Percentiles rank a stretch among this genome's conserved stretches.
These are phyloP conservation scores for Styphnolobium japonicum DNA, from an alignment of 306 rosid genomes.

Conservation along the genomic window DNA sequence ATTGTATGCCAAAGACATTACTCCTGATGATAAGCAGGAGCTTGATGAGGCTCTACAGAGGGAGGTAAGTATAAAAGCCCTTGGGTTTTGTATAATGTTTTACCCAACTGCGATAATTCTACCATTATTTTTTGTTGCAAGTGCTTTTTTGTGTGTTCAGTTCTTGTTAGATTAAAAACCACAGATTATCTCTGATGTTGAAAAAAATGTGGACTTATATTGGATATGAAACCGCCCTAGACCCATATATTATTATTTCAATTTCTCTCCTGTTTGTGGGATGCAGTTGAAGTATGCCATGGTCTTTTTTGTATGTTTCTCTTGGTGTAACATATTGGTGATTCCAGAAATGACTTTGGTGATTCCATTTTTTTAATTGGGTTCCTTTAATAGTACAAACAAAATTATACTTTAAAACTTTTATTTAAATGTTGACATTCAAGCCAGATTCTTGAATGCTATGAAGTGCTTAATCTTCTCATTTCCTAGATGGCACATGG, in stretches of 20 bases:
- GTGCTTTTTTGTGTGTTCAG: not conserved
- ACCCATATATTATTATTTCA: not conserved
- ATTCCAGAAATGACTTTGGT: not conserved
- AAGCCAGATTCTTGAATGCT: not conserved
- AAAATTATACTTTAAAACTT: not conserved
- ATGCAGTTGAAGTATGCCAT: not conserved
- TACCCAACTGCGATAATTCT: not conserved
- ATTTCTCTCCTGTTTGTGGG: not conserved
- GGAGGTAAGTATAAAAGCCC: slow-evolving; percentile 57
- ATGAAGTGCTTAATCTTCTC: not conserved
- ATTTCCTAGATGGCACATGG: not conserved
- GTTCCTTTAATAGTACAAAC: not conserved
- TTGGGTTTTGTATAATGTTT: not conserved
- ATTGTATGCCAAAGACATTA: slow-evolving; percentile 71
- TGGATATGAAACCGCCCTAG: not conserved
- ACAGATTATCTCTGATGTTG: not conserved
- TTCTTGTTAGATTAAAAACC: not conserved
- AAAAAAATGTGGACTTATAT: not conserved
- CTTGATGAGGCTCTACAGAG: slow-evolving; percentile 94
- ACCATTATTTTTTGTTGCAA: not conserved
- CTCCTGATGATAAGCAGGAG: slow-evolving; percentile 91
- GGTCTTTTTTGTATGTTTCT: not conserved
- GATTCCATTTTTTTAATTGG: not conserved
- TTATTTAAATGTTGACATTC: not conserved
- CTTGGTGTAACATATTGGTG: not conserved